These are phyloP conservation scores for Coemansia sp. DNA, from an alignment of 192 early-diverging fungal genomes.

Conservation along the genomic window DNA sequence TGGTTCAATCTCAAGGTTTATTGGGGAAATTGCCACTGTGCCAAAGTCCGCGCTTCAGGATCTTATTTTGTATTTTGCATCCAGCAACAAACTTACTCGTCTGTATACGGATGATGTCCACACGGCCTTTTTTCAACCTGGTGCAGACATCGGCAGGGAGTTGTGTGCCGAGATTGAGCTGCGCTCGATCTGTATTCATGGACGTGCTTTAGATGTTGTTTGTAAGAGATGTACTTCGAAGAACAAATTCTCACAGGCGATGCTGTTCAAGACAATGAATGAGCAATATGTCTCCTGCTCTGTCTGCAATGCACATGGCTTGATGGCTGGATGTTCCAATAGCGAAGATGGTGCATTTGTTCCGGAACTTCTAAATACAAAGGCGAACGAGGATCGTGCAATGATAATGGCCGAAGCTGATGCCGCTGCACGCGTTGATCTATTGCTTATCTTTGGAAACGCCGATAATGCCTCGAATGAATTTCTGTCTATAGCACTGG, in stretches of 20 bases:
- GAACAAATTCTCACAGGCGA: conserved; percentile 39
- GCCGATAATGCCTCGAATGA: background rate
- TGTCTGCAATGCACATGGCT: conserved; percentile 23
- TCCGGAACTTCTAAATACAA: conserved; percentile 18
- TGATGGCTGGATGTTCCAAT: conserved; percentile 6
- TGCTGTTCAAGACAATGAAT: conserved; percentile 36
- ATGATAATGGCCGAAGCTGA: conserved; percentile 25
- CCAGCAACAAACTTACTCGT: conserved; percentile 15
- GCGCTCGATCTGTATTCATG: conserved; percentile 23
- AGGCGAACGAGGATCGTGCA: conserved; percentile 11
- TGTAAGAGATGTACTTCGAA: conserved; percentile 34
- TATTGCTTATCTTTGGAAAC: conserved; percentile 32
- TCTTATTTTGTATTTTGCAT: conserved; percentile 12
- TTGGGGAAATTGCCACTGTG: conserved; percentile 20
- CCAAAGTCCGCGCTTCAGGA: conserved; percentile 8
- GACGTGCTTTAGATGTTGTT: conserved; percentile 22
- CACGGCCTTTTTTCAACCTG: conserved; percentile 7
- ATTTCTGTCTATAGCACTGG: conserved; percentile 12
- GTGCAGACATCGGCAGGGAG: conserved; percentile 9
- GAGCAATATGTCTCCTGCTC: conserved; percentile 17
- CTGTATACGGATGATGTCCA: conserved; percentile 38
- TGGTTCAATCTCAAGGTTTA: conserved; percentile 29
- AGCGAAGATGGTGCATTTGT: conserved; percentile 11
- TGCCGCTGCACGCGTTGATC: conserved; percentile 5
- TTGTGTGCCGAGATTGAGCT: conserved; percentile 17